These are phyloP conservation scores for Trametes pubescens DNA, from an alignment of 1,284 basidiomycete genomes.

Conservation along the genomic window DNA sequence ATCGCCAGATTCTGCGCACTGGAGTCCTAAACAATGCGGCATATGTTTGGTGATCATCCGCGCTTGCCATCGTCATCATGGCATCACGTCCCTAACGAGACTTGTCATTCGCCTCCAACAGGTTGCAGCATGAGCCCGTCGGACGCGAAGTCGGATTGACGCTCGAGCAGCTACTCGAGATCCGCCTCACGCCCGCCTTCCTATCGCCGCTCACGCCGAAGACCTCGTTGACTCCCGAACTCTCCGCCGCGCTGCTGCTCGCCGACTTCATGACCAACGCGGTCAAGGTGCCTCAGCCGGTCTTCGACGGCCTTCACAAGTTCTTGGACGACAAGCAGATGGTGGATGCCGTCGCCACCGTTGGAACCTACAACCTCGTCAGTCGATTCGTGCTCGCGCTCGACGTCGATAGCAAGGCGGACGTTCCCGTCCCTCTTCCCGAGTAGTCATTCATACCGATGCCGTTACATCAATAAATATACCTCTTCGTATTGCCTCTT, in stretches of 20 bases:
- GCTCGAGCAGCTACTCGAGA: conserved; percentile 46
- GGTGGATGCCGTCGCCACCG: conserved; percentile 51
- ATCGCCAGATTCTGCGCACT: conserved; percentile 38
- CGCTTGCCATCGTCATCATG: neutral
- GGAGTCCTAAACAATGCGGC: conserved; percentile 40
- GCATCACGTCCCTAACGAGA: neutral
- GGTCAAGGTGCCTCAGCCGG: conserved; percentile 47
- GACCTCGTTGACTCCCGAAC: conserved; percentile 32
- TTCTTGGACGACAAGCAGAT: conserved; percentile 50
- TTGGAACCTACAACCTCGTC: conserved; percentile 52
- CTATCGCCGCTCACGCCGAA: conserved; percentile 18
- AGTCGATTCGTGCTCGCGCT: conserved; percentile 51
- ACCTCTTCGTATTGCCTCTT: no score
- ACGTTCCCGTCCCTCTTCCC: conserved; percentile 49
- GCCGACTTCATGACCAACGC: conserved; percentile 49
- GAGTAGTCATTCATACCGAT: neutral
- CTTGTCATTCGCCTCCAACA: conserved; percentile 24
- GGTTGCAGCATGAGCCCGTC: conserved; percentile 53
- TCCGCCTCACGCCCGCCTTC: conserved; percentile 46
- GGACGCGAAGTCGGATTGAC: conserved; percentile 50
- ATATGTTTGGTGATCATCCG: conserved; percentile 36
- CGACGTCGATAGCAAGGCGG: conserved; percentile 50
- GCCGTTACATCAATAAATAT: no score
- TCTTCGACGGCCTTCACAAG: conserved; percentile 46
- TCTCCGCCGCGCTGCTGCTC: conserved; percentile 48